Evolutionary conservation across 2,329 filamentous ascomycete genomes (phyloP), one percentile per base, ranked within the genome.

Genomic region (Penicillium nordicum): DNA sequence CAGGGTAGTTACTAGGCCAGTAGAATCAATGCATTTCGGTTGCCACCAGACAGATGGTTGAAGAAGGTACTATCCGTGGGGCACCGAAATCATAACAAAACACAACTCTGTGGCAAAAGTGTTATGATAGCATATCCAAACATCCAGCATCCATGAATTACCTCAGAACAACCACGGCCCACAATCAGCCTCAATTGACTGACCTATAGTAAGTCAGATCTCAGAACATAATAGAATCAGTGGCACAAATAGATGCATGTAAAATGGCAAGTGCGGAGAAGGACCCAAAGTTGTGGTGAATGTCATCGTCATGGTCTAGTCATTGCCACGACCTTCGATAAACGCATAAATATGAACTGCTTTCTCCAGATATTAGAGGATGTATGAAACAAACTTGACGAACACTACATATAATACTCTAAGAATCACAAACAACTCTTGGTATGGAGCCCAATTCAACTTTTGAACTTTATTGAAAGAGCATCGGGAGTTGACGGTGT

Each of bases 241-340:
- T 65, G 63, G 63, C 57, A 61, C 57, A 14, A 43, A 14, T 30
- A 41, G 53, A 48, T 27, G 29, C 23, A 54, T 46, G 37, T 42
- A 23, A 23, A 59, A 59, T 57, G 58, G 54, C 55, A 30, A 63
- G 23, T 63, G 53, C 56, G 57, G 59, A 57, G 59, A 55, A 60
- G 53, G 36, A 53, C 55, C 48, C 21, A 50, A 50, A 11, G 29
- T 60, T 53, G 41, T 61, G 61, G 50, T 61, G 48, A 63, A 60
- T 67, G 55, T 63, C 48, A 48, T 67, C 70, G 69, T 72, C 69
- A 72, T 71, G 41, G 54, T 57, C 56, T 44, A 59, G 63, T 70
- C 70, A 71, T 69, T 42, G 18, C 37, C 64, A 61, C 69, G 68
- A 70, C 68, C 55, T 9, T 53, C 36, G 18, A 45, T 21, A 2